Evolutionary conservation across 2,329 filamentous ascomycete genomes (phyloP).

Genomic region (Penicillium sp.): DNA sequence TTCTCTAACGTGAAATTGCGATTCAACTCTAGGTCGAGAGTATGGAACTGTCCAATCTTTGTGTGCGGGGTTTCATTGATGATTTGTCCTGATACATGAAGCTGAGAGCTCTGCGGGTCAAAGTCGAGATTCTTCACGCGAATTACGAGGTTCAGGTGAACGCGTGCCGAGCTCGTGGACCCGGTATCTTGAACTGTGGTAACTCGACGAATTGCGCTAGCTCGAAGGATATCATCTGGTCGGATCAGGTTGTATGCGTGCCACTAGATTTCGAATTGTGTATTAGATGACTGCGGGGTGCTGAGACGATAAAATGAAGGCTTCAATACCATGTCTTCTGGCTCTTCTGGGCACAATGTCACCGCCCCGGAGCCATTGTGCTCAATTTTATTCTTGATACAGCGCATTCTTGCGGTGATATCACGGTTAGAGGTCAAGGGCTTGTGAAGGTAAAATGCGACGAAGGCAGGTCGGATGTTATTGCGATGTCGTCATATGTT

Average conservation of each 20-base stretch:
- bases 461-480: not conserved
- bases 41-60: constrained; percentile 66
- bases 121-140: constrained; percentile 66
- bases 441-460: not conserved
- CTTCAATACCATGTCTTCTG: constrained; percentile 66
- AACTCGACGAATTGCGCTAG: constrained; percentile 64
- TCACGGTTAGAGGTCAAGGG: not conserved
- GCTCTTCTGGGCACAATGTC: constrained; percentile 67
- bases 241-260: constrained; percentile 72
- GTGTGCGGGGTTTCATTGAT: constrained; percentile 65
- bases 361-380: constrained; percentile 64
- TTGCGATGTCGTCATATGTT: not conserved
- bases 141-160: constrained; percentile 64
- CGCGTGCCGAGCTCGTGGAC: constrained; percentile 59
- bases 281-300: constrained; percentile 5
- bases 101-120: constrained; percentile 63
- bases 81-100: constrained; percentile 67
- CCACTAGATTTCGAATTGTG: constrained; percentile 51
- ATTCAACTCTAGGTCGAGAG: constrained; percentile 79
- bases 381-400: constrained; percentile 66
- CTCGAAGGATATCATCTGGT: constrained; percentile 61
- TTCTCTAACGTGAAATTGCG: constrained; percentile 88
- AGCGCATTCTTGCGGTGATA: constrained; percentile 52
- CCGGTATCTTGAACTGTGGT: constrained; percentile 59
- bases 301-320: not conserved